Conservation (phyloP, 257 asterid species). For the Nicotiana benthamiana region DNA sequence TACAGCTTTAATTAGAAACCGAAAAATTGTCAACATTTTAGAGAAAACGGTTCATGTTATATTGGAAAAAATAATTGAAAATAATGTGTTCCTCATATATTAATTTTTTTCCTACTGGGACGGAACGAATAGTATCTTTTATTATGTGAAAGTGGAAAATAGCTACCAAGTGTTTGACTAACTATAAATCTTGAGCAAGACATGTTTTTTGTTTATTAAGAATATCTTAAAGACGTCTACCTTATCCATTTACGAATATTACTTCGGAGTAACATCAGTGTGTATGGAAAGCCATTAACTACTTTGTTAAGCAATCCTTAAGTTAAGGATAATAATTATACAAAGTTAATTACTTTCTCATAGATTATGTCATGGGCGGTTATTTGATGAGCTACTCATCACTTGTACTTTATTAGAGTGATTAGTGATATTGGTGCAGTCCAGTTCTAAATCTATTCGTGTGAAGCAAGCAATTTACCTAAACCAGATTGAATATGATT, state of each 20-base stretch:
- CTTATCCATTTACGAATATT: background rate
- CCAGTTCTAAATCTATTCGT: background rate
- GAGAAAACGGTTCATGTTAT: background rate
- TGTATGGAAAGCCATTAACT: background rate
- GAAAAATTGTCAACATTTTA: background rate
- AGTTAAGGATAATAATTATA: background rate
- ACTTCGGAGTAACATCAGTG: background rate
- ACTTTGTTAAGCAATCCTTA: background rate
- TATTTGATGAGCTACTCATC: background rate
- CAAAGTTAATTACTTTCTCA: background rate
- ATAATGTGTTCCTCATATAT: background rate
- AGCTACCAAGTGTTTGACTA: background rate
- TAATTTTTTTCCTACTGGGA: background rate
- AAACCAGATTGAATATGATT: background rate
- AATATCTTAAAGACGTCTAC: background rate
- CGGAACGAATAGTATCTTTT: background rate
- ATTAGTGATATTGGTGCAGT: background rate
- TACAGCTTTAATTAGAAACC: background rate
- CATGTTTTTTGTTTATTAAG: background rate
- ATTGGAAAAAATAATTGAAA: too few relatives aligned
- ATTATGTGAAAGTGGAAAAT: background rate
- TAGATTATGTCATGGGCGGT: background rate
- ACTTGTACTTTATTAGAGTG: background rate
- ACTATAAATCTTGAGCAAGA: background rate
- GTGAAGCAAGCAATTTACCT: background rate